Base-by-base conservation (phyloP, 1,284 basidiomycete genomes). In the Apiotrichum montevideense region DNA sequence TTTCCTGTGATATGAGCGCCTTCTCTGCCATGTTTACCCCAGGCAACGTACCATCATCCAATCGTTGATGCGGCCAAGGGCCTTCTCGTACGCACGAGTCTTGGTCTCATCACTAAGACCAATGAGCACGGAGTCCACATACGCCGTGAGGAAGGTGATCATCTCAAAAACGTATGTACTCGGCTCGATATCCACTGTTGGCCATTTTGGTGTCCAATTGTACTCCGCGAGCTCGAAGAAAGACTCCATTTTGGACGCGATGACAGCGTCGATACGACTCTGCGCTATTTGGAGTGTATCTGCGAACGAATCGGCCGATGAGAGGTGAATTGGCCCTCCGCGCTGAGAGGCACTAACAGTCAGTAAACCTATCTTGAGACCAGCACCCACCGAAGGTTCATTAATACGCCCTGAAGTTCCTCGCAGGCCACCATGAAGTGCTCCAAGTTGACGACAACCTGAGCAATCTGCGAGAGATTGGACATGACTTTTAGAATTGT, bases 171-270 rank as follows among this genome's bases (percentile, higher is more conserved):
- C 81, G 75, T 97, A 98, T 80, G 73, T 77, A 81, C 91, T 95
- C 46, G 92, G 90, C 58, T 82, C 80, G 66, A 88, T 85, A 4
- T 68, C 69, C 6, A 59, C 59, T 33, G 65, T 61, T 2, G 69
- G 68, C 15, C 41, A 21, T 9, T 66, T 63, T 2, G 93, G 88
- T 51, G 86, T 87, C 91, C 92, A 97, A 66, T 96, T 87, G 74
- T 98, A 97, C 73, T 96, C 90, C 1, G 91, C 87, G 45, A 97
- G 80, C 57, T 90, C 95, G 63, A 97, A 91, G 78, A 97, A 97
- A 63, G 94, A 90, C 68, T 95, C 89, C n/a, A 98, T 84, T 75
- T 98, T 98, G 29, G 87, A 88, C 6, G 85, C 83, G 66, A 98
- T 93, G 45, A 95, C 83, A 9, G 81, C 80, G 34, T 87, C 86